Conservation (phyloP, 805 yeast species). For the Saccharomycopsis malanga region DNA sequence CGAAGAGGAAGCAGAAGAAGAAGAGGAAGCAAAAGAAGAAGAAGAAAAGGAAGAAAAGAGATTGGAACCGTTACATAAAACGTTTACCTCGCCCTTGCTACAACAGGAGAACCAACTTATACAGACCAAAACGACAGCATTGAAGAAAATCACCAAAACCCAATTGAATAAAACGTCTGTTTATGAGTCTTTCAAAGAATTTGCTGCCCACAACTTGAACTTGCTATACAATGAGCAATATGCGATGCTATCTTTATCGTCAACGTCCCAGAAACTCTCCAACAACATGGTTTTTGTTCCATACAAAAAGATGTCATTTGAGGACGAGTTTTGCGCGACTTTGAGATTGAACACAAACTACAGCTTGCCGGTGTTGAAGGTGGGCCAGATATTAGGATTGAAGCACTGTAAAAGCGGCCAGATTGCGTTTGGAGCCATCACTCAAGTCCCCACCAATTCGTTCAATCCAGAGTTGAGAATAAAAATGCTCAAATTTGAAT, state of each 20-base stretch:
- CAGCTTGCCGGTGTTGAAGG: constrained; percentile 16
- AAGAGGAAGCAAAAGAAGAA: constrained; percentile 1
- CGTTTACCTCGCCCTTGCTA: constrained; percentile 17
- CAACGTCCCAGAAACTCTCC: constrained; percentile 14
- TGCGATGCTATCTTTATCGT: constrained; percentile 15
- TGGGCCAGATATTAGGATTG: constrained; percentile 19
- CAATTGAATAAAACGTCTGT: constrained; percentile 11
- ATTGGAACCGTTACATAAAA: background rate
- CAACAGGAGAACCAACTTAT: constrained; percentile 12
- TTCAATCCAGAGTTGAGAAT: constrained; percentile 22
- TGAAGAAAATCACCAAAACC: constrained; percentile 14
- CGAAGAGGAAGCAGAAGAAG: constrained; percentile 12
- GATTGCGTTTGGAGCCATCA: constrained; percentile 11
- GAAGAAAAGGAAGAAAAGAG: background rate
- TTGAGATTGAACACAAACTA: constrained; percentile 21
- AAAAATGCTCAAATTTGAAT: constrained; percentile 3
- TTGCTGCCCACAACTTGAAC: constrained; percentile 16
- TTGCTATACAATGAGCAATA: constrained; percentile 19
- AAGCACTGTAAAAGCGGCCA: constrained; percentile 4
- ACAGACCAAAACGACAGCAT: constrained; percentile 13
- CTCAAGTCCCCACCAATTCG: constrained; percentile 17
- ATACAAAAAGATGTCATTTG: constrained; percentile 17
- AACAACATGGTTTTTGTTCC: constrained; percentile 21
- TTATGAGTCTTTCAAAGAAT: constrained; percentile 15
- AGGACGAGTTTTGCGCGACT: background rate